Percentiles rank a stretch among this genome's conserved stretches.
phyloP scores from a whole-genome alignment of 495 filamentous ascomycete genomes.

The Xeromyces bisporus region DNA sequence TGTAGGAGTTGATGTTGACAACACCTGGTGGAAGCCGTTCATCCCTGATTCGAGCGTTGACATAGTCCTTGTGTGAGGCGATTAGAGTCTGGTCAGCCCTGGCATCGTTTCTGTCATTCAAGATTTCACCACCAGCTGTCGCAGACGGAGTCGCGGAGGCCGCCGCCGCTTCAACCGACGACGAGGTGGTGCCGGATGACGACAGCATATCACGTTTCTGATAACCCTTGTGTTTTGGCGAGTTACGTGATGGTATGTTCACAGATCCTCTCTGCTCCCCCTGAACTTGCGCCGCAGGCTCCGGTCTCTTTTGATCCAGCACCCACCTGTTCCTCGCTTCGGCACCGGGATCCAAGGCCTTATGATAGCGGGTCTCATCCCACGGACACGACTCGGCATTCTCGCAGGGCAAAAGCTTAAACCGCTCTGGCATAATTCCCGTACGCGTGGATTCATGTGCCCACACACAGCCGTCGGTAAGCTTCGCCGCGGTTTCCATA shows the following conservation, averaged over 20 bases:
- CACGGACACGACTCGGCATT: conserved; percentile 50
- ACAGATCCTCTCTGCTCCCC: not conserved
- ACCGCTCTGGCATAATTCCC: conserved; percentile 82
- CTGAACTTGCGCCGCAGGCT: conserved; percentile 4
- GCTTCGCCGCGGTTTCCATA: conserved; percentile 61
- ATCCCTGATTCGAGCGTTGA: conserved; percentile 37
- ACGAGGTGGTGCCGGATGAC: not conserved
- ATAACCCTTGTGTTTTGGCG: not conserved
- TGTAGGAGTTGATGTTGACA: conserved; percentile 33
- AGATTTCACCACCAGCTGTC: not conserved
- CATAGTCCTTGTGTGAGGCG: conserved; percentile 49
- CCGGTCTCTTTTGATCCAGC: conserved; percentile 14
- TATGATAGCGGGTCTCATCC: conserved; percentile 50
- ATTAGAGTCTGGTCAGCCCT: conserved; percentile 13
- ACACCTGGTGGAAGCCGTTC: conserved; percentile 54
- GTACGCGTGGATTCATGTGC: conserved; percentile 65
- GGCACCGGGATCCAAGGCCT: conserved; percentile 36
- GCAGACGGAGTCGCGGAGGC: not conserved
- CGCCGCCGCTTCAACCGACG: not conserved
- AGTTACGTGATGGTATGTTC: not conserved
- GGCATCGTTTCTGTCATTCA: conserved; percentile 1
- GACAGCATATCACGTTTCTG: not conserved
- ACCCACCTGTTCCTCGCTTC: conserved; percentile 11
- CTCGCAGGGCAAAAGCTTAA: conserved; percentile 50
- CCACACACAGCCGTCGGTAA: conserved; percentile 91